Conservation (phyloP, 2,329 filamentous ascomycete species). For the Ascochyta lentis region DNA sequence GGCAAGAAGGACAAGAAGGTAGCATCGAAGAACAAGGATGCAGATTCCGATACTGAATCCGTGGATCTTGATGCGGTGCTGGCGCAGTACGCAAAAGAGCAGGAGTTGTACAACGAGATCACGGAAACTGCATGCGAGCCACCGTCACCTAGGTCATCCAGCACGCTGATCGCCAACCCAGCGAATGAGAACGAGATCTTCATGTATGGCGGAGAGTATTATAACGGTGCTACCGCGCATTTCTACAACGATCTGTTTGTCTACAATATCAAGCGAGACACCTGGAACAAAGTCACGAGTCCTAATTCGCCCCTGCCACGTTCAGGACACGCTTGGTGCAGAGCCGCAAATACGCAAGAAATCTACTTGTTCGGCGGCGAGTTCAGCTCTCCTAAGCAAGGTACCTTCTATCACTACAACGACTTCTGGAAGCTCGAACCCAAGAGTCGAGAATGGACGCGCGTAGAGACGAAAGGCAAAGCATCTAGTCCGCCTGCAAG, state of each 20-base stretch:
- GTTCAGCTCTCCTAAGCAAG: conserved; percentile 95
- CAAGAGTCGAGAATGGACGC: conserved; percentile 83
- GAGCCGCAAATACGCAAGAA: conserved; percentile 81
- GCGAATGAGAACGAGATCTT: conserved; percentile 86
- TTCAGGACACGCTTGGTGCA: conserved; percentile 93
- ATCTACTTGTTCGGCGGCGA: conserved; percentile 96
- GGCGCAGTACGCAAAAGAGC: conserved; percentile 87
- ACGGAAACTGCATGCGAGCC: conserved; percentile 78
- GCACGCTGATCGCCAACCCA: conserved; percentile 83
- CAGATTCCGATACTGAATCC: conserved; percentile 89
- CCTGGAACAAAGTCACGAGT: conserved; percentile 89
- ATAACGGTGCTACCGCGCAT: conserved; percentile 83
- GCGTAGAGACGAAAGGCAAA: conserved; percentile 81
- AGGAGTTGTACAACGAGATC: conserved; percentile 92
- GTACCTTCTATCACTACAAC: conserved; percentile 98
- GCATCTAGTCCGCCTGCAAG: conserved; percentile 81
- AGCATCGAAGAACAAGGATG: conserved; percentile 73
- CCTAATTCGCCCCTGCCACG: conserved; percentile 91
- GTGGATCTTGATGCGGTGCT: conserved; percentile 92
- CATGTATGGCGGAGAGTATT: conserved; percentile 94
- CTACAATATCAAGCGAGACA: conserved; percentile 80
- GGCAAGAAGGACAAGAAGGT: conserved; percentile 77
- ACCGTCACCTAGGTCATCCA: conserved; percentile 78
- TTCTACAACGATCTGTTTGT: conserved; percentile 73
- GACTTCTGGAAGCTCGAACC: conserved; percentile 97